Conservation (phyloP, 768 basidiomycete genomes). For the Tulasnella sp. region DNA sequence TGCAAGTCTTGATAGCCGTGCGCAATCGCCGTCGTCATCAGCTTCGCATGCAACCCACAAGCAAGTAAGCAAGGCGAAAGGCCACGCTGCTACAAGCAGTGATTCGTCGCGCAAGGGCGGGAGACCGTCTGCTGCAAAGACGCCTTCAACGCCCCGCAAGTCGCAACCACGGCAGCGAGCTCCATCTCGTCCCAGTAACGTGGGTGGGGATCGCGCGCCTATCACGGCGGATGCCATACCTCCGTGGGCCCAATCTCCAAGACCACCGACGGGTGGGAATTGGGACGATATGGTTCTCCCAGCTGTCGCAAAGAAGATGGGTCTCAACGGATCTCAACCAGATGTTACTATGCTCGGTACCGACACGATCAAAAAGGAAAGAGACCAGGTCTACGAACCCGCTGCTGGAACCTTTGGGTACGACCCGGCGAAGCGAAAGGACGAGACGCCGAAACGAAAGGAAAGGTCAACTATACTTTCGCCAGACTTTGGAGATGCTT, state of each 20-base stretch:
- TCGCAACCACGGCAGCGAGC: slow-evolving; percentile 11
- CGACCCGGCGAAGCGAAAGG: slow-evolving; percentile 48
- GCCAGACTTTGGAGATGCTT: slow-evolving; percentile 25
- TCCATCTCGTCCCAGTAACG: slow-evolving; percentile 14
- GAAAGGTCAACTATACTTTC: slow-evolving; percentile 25
- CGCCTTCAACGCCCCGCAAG: neutral
- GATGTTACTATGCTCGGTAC: slow-evolving; percentile 43
- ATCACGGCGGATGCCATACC: slow-evolving; percentile 66
- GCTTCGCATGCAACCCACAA: neutral
- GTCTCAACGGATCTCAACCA: slow-evolving; percentile 59
- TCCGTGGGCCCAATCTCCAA: slow-evolving; percentile 54
- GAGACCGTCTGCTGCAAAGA: neutral
- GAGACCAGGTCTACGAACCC: slow-evolving; percentile 4
- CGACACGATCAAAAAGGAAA: slow-evolving; percentile 17
- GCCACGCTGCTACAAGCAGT: neutral
- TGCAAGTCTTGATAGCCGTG: neutral
- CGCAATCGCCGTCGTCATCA: neutral
- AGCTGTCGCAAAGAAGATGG: slow-evolving; percentile 75
- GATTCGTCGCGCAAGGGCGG: neutral
- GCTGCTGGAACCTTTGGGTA: slow-evolving; percentile 79
- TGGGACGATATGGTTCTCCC: slow-evolving; percentile 88
- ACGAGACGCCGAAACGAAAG: slow-evolving; percentile 30
- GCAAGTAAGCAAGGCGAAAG: neutral
- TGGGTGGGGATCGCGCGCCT: neutral
- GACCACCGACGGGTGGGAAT: slow-evolving; percentile 44